phyloP scores from a whole-genome alignment of 2,329 filamentous ascomycete genomes.

The Teratosphaeria viscida region DNA sequence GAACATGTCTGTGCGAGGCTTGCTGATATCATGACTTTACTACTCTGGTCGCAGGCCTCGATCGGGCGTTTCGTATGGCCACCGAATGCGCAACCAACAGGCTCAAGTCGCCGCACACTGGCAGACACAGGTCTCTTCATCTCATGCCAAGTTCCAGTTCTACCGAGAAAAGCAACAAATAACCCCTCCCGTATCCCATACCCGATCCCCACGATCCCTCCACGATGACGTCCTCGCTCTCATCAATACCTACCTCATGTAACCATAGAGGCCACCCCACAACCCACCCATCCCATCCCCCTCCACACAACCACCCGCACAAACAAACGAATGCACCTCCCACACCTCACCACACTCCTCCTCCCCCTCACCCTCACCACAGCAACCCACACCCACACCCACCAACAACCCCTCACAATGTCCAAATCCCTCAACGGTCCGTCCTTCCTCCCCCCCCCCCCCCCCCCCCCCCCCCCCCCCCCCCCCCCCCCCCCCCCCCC shows the following conservation, averaged over 20 bases:
- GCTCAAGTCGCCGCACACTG: no score
- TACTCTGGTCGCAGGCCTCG: no score
- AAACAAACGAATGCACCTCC: background rate
- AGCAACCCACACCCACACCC: conserved; percentile 6
- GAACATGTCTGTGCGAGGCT: no score
- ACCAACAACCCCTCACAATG: conserved; percentile 15
- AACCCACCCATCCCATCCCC: background rate
- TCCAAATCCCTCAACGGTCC: conserved; percentile 27
- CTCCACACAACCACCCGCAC: background rate
- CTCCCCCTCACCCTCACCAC: background rate
- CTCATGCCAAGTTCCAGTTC: background rate
- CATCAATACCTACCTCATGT: background rate
- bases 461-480: background rate
- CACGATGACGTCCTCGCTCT: background rate
- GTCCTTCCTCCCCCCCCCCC: background rate
- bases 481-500: no score
- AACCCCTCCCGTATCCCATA: no score
- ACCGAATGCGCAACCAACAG: no score
- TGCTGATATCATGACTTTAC: no score
- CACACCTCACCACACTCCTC: background rate
- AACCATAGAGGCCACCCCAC: background rate
- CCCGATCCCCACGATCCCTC: background rate
- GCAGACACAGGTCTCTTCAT: no score
- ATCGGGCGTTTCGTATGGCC: no score
- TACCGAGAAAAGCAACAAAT: background rate